Evolutionary conservation across 2,329 filamentous ascomycete species (phyloP), one percentile per base, ranked within the genome.

Genomic region (Aureobasidium sp.): DNA sequence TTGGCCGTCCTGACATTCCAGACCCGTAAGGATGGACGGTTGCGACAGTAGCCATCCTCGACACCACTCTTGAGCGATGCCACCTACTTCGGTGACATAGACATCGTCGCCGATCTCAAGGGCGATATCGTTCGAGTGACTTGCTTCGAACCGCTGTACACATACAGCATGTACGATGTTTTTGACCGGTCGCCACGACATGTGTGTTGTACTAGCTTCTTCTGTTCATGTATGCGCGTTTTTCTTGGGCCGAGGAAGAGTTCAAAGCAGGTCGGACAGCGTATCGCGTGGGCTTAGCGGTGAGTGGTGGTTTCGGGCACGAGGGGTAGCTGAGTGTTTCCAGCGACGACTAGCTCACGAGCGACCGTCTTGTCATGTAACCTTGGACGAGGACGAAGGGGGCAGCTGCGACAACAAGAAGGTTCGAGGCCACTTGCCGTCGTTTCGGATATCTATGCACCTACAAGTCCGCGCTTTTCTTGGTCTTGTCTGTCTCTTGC

Each of bases 151-250:
- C 38, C 94, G 94, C 74, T 92, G 95, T 67, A 87, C 92, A 79
- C 93, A 94, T 75, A 99, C 89, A 68, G 93, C 95, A 80, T 97
- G 99, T 72, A 92, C 94, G 79, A 99, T 96, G 70, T 90, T 89
- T 75, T 92, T 90, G 74, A 99, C 84, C 70, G 94, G 93, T 83
- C 89, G 87, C 94, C 94, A 99, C 83, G 92, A 90, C 92, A 96
- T 96, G 49, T n/a, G 23, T 38, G 23, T 13, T 27, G 17, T 1
- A 27, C 47, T 55, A 27, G n/a, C 27, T 42, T 25, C n/a, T 46
- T 37, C 53, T 37, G 53, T 25, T 57, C 53, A 57, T 57, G 31
- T 57, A 57, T 46, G 53, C 40, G 53, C 27, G 8, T 38, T 23
- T 23, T 33, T 42, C 38, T 11, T 33, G 47, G n/a, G 7, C 50